Base-by-base conservation (phyloP, 768 basidiomycete species). In the Russula vinacea region DNA sequence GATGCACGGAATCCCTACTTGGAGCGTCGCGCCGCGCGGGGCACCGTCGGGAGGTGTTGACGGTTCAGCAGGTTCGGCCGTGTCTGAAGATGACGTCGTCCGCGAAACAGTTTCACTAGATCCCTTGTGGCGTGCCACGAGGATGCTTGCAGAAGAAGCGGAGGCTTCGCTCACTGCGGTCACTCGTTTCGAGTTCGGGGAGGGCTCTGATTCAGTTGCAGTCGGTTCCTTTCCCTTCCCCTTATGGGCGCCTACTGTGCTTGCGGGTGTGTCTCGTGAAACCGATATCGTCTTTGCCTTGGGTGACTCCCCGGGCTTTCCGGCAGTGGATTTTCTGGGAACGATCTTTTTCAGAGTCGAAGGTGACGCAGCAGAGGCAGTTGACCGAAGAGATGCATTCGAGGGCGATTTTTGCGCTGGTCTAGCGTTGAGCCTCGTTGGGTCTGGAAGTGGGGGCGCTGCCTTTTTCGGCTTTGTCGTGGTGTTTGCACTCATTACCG, bases 1-100 rank as follows among this genome's bases (percentile, higher is more conserved):
- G 73, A 94, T 92, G 76, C 93, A 94, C 0, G 93, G 91, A 39
- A 94, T 94, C 10, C 92, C 92, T 32, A 94, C 85, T 40, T 90
- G 88, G 40, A 95, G 83, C 13, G 86, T 89, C 3, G 87, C 85
- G 1, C 92, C 92, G 22, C 78, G 78, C 13, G 84, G 83, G 6
- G 72, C 42, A 3, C 45, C 56, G 33, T 32, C 62, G 16, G 33
- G n/a, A n/a, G 44, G 14, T 40, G 47, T 35, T 39, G 56, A 49
- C 24, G 66, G 62, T 33, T 33, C 57, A n/a, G 65, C 39, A 26
- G 62, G 32, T 39, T 50, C 53, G 9, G 65, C 35, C 8, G 67
- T 37, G 44, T 70, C 70, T 33, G 60, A 49, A 35, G 17, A 35
- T 13, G 71, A 56, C 5, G 59, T 59, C 17, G 65, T 44, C 26